Base-by-base conservation (phyloP, 2,329 filamentous ascomycete genomes). In the Exophiala sideris region DNA sequence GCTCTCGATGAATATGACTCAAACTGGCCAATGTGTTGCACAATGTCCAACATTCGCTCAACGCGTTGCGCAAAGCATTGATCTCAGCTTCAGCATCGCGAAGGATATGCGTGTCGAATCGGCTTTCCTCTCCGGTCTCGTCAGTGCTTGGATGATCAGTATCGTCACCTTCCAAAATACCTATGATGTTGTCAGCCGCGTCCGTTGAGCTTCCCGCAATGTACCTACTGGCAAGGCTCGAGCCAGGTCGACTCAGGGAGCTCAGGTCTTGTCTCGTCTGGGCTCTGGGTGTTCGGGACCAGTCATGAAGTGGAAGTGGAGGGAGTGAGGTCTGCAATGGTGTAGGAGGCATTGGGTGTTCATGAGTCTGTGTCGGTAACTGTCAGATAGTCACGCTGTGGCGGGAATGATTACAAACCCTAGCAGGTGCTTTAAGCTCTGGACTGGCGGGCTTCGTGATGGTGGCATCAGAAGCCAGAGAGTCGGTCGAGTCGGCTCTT, bases 31-130 rank as follows among this genome's bases (percentile, higher is more conserved):
- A 76, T 0, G 91, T 95, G 67, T 96, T 96, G 74, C 91, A 96
- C 11, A 96, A 75, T 0, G 87, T 95, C 91, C 91, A 96, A 71
- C 91, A 96, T 73, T 96, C 89, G 58, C 87, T 83, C 12, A 96
- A 77, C 2, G 91, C 89, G 29, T 83, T 83, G 58, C 83, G 83
- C n/a, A 96, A 75, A 6, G 87, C 86, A 56, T 80, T 81, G 32
- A 79, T 77, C 65, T 79, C 78, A 42, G 81, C 75, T 52, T 85
- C 79, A 29, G 77, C 76, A 52, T 86, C 78, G 2, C 67, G 65
- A 32, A 71, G 60, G 36, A 64, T 69, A 16, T 70, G 72, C 18
- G 40, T 40, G 14, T 49, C 48, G 16, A 59, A 33, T 10, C 50
- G 45, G 24, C 42, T 50, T 36, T 59, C 59, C 6, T 56, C 56